These are phyloP conservation scores for Gossypium ekmanianum DNA, from an alignment of 345 rosid genomes.

Conservation along the genomic window DNA sequence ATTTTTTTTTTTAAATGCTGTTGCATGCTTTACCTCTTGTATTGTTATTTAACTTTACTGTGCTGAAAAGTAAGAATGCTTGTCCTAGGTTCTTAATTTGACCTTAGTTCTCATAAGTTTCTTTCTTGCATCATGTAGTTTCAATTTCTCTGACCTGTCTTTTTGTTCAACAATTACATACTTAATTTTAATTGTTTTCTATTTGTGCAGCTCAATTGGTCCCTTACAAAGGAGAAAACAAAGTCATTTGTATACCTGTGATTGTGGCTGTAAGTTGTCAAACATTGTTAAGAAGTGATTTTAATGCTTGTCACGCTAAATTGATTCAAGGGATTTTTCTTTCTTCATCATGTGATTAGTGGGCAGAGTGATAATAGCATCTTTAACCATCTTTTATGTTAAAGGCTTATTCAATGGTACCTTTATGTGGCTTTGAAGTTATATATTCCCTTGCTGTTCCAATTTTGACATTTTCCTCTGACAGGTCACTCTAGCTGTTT, in stretches of 20 bases:
- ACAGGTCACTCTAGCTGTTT: not conserved
- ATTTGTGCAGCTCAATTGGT: conserved; percentile 84
- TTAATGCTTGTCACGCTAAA: not conserved
- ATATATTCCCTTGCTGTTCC: not conserved
- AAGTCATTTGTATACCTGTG: conserved; percentile 60
- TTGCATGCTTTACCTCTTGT: not conserved
- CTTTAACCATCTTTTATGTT: not conserved
- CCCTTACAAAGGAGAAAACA: conserved; percentile 44
- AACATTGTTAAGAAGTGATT: conserved; percentile 6
- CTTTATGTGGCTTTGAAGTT: not conserved
- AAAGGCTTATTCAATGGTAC: not conserved
- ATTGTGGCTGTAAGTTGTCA: conserved; percentile 78
- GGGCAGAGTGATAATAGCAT: conserved; percentile 8
- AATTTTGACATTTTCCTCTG: not conserved
- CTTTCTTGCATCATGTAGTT: not conserved
- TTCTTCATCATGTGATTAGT: not conserved
- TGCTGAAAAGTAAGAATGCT: not conserved
- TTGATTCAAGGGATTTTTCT: not conserved
- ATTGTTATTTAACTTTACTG: not conserved
- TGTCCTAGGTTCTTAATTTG: not conserved
- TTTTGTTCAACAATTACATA: not conserved
- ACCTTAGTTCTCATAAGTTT: conserved; percentile 7
- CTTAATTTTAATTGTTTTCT: conserved; percentile 5
- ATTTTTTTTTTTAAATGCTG: not conserved
- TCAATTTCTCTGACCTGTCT: not conserved